Conservation (phyloP, 2,329 filamentous ascomycete species). For the Trichoderma cornu-damae region DNA sequence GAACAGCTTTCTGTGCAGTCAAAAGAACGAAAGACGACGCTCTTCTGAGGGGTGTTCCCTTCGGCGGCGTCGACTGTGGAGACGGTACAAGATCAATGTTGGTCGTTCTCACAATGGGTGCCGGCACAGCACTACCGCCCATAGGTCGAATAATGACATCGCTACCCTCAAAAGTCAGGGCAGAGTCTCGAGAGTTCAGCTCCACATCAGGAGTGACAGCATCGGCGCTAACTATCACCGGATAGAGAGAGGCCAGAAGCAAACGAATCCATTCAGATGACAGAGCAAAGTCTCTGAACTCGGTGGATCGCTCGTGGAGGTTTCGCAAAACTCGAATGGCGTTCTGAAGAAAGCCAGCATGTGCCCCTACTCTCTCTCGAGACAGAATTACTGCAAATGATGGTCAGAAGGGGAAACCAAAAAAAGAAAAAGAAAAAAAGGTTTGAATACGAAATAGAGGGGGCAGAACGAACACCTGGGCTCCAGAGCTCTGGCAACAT, state of each 20-base stretch:
- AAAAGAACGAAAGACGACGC: slow-evolving; percentile 90
- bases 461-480: slow-evolving; percentile 43
- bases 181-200: slow-evolving; percentile 74
- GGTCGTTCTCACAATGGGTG: slow-evolving; percentile 70
- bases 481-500: slow-evolving; percentile 56
- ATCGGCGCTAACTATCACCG: slow-evolving; percentile 81
- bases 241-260: slow-evolving; percentile 75
- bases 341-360: slow-evolving; percentile 64
- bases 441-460: no score
- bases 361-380: slow-evolving; percentile 43
- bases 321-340: slow-evolving; percentile 75
- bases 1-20: slow-evolving; percentile 60
- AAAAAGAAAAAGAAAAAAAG: slow-evolving; percentile 6
- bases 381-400: slow-evolving; percentile 25
- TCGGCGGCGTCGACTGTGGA: slow-evolving; percentile 42
- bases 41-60: slow-evolving; percentile 63
- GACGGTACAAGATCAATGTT: slow-evolving; percentile 49
- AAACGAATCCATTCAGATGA: slow-evolving; percentile 77
- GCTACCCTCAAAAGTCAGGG: slow-evolving; percentile 77
- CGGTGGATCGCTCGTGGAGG: slow-evolving; percentile 67
- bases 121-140: slow-evolving; percentile 50
- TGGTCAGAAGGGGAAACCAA: no score
- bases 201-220: slow-evolving; percentile 78
- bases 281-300: slow-evolving; percentile 77
- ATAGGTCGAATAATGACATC: slow-evolving; percentile 79